A percentile compares a stretch with the other conserved stretches of the same genome.
Conservation (phyloP, 495 filamentous ascomycete species). For the Entonaema liquescens region DNA sequence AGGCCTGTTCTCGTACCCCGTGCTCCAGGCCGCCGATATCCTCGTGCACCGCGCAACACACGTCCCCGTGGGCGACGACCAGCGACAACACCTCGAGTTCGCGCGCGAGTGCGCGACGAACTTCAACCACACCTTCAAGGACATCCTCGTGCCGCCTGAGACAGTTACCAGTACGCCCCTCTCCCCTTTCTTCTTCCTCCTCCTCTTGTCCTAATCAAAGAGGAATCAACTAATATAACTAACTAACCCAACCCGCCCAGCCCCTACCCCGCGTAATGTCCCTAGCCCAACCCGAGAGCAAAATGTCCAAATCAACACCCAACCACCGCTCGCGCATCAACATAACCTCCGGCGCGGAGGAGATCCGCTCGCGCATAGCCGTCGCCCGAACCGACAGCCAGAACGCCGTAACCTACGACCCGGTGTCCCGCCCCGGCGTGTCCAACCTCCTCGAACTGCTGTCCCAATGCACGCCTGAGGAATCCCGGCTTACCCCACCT, state of each 20-base stretch:
- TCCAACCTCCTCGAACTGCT: conserved; percentile 85
- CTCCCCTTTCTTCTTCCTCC: conserved; percentile 6
- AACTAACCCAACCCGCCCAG: conserved; percentile 15
- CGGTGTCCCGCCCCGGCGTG: conserved; percentile 74
- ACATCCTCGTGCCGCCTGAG: conserved; percentile 71
- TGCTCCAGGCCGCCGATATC: conserved; percentile 95
- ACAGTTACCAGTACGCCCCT: conserved; percentile 75
- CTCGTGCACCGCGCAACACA: conserved; percentile 89
- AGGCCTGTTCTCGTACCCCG: conserved; percentile 96
- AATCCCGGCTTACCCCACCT: conserved; percentile 48
- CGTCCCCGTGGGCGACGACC: conserved; percentile 95
- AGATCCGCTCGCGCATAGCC: conserved; percentile 72
- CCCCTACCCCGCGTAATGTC: conserved; percentile 90
- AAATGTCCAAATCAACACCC: conserved; percentile 92
- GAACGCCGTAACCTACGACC: conserved; percentile 74
- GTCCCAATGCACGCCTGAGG: conserved; percentile 58
- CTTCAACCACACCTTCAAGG: conserved; percentile 78
- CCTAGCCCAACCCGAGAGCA: conserved; percentile 73
- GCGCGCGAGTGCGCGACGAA: conserved; percentile 80
- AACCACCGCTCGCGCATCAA: conserved; percentile 78
- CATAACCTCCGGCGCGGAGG: conserved; percentile 71
- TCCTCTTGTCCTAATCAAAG: background rate
- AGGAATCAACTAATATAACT: background rate
- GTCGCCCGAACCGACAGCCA: conserved; percentile 80
- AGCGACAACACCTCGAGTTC: conserved; percentile 93